phyloP scores from a whole-genome alignment of 306 rosid genomes.

The Ziziphus jujuba region DNA sequence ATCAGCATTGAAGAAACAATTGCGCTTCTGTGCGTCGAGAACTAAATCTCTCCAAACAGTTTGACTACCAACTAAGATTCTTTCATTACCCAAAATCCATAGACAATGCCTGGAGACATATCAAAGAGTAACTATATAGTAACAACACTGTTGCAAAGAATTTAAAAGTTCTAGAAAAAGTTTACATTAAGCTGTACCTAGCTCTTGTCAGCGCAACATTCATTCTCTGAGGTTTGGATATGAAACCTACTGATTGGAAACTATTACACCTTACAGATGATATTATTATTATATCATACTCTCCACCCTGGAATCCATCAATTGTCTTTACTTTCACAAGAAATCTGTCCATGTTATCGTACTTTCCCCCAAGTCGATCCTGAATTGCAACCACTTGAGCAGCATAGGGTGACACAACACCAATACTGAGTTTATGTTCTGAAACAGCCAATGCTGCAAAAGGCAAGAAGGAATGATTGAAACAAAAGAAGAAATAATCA shows the following conservation, averaged over 20 bases:
- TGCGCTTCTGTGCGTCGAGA: constrained; percentile 56
- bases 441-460: constrained; percentile 52
- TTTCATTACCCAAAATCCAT: constrained; percentile 79
- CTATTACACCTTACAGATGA: constrained; percentile 66
- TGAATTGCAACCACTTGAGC: constrained; percentile 67
- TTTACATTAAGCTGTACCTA: constrained; percentile 38
- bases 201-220: constrained; percentile 93
- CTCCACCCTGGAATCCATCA: constrained; percentile 88
- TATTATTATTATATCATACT: constrained; percentile 63
- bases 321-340: constrained; percentile 64
- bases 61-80: constrained; percentile 37
- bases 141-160: neutral
- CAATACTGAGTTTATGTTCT: constrained; percentile 42
- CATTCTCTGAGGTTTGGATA: constrained; percentile 52
- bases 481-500: neutral
- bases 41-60: constrained; percentile 62
- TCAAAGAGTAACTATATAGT: constrained; percentile 7
- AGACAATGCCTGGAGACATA: constrained; percentile 54
- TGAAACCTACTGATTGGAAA: constrained; percentile 40
- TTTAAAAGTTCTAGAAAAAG: neutral
- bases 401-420: constrained; percentile 84
- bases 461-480: neutral
- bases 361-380: constrained; percentile 46
- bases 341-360: constrained; percentile 42
- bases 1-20: constrained; percentile 66